Conservation (phyloP, 1,284 basidiomycete genomes). For the Ceratobasidium sp. region DNA sequence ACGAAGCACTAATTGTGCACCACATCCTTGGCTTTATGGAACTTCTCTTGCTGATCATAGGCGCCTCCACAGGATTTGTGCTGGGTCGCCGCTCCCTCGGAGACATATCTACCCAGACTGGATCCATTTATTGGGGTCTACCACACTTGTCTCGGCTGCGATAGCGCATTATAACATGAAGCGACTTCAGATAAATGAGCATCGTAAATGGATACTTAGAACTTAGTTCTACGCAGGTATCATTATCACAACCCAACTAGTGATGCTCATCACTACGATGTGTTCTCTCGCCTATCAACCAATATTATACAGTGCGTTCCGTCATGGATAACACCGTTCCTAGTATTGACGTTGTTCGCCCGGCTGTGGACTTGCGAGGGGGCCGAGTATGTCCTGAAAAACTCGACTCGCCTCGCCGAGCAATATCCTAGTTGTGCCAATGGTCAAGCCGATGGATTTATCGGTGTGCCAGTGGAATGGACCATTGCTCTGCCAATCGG, state of each 20-base stretch:
- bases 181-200: constrained; percentile 41
- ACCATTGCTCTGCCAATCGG: constrained; percentile 3
- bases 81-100: constrained; percentile 40
- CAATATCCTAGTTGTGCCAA: background rate
- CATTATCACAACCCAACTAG: constrained; percentile 30
- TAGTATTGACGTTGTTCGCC: background rate
- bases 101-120: constrained; percentile 27
- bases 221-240: constrained; percentile 39
- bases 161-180: constrained; percentile 43
- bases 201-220: constrained; percentile 44
- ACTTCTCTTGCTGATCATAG: constrained; percentile 30
- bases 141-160: constrained; percentile 21
- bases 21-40: constrained; percentile 40
- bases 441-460: background rate
- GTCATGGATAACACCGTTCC: too few relatives aligned
- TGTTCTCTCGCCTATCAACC: constrained; percentile 8
- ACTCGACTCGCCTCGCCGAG: background rate
- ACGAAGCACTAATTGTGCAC: constrained; percentile 41
- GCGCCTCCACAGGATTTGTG: constrained; percentile 23
- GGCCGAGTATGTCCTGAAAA: constrained; percentile 16
- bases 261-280: constrained; percentile 26
- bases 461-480: constrained; percentile 17
- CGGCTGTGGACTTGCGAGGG: constrained; percentile 19
- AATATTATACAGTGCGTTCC: constrained; percentile 34
- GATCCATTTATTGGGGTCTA: constrained; percentile 13